Conservation (phyloP, 352 stramenopile species). For the Saprolegnia diclina region DNA sequence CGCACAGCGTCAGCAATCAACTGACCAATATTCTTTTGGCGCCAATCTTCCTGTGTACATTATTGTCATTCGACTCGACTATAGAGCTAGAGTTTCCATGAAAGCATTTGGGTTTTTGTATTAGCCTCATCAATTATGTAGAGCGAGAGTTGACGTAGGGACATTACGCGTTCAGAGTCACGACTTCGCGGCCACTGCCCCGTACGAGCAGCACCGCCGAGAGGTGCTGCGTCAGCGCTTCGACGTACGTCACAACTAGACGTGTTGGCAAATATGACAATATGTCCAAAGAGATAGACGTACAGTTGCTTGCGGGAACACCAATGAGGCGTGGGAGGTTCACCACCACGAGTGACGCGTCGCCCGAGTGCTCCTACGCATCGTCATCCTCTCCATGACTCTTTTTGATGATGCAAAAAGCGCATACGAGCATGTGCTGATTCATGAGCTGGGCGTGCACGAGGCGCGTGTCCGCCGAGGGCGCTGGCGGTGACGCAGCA, state of each 20-base stretch:
- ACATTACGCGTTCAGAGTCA: constrained; percentile 13
- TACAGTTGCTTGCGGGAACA: constrained; percentile 16
- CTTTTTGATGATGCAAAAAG: background rate
- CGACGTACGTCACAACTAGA: constrained; percentile 24
- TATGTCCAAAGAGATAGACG: background rate
- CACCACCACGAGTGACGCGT: constrained; percentile 19
- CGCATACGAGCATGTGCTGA: background rate
- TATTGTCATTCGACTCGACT: too few species aligned
- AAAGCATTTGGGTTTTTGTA: too few species aligned
- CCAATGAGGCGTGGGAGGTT: constrained; percentile 25
- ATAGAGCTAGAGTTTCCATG: too few species aligned
- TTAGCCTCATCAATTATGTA: too few species aligned
- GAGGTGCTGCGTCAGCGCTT: constrained; percentile 17
- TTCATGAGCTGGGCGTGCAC: constrained; percentile 15
- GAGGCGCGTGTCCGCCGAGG: constrained; percentile 8
- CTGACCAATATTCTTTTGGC: background rate
- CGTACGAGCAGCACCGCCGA: constrained; percentile 15
- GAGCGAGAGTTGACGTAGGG: too few species aligned
- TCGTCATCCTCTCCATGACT: background rate
- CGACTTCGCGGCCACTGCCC: constrained; percentile 26
- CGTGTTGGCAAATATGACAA: background rate
- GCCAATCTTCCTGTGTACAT: too few species aligned
- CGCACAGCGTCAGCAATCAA: background rate
- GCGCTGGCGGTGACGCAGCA: background rate
- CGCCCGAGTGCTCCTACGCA: constrained; percentile 4